phyloP scores from a whole-genome alignment of 352 stramenopile species.

The Blastocystis sp. region DNA sequence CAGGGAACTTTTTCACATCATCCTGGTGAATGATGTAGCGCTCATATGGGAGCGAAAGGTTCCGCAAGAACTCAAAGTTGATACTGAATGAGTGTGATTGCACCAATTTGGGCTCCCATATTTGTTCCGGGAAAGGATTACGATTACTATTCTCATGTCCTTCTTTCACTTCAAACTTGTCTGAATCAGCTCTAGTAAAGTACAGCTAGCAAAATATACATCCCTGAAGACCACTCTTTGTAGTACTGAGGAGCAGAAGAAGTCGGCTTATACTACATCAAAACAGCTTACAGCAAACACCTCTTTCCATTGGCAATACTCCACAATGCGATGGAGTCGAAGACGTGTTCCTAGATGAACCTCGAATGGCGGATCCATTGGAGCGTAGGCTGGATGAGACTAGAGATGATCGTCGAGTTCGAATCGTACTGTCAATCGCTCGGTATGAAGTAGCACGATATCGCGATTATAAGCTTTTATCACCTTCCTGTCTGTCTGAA shows the following conservation, averaged over 20 bases:
- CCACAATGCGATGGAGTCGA: not conserved
- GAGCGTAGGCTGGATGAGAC: constrained; percentile 1
- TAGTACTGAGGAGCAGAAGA: not conserved
- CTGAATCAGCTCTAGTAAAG: not conserved
- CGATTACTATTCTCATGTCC: constrained; percentile 29
- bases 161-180: not conserved
- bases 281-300: not conserved
- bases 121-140: not conserved
- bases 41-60: not conserved
- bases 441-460: not conserved
- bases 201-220: not conserved
- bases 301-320: constrained; percentile 54
- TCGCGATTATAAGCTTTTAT: not conserved
- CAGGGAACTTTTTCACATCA: not conserved
- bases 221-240: not conserved
- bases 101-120: not conserved
- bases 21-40: not conserved
- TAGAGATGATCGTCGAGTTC: not conserved
- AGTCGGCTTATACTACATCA: not conserved
- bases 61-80: not conserved
- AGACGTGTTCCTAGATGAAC: constrained; percentile 20
- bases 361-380: not conserved
- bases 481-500: constrained; percentile 26
- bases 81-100: not conserved
- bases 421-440: not conserved